Percentiles rank a stretch among this genome's conserved stretches.
Conservation (phyloP, 176 grass and related monocot genomes). For the Tillandsia leiboldiana region DNA sequence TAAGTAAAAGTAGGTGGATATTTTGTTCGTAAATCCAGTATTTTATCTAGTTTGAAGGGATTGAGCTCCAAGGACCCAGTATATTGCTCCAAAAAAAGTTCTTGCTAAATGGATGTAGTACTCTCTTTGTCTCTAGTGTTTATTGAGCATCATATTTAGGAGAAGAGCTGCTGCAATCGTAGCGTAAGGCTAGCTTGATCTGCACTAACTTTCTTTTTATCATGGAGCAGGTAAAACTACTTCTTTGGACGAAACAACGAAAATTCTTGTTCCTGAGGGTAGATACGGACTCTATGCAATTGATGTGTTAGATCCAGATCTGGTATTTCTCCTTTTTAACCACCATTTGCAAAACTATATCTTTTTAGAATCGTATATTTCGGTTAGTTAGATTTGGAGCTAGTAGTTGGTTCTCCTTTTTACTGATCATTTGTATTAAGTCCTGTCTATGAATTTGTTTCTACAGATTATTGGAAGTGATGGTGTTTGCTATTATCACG, state of each 20-base stretch:
- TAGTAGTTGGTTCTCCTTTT: neutral
- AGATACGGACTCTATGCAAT: conserved; percentile 89
- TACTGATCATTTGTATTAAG: neutral
- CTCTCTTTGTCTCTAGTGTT: no score
- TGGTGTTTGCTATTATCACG: conserved; percentile 93
- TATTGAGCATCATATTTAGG: no score
- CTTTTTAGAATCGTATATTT: neutral
- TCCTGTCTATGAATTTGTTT: conserved; percentile 16
- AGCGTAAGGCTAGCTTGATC: neutral
- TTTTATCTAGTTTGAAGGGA: no score
- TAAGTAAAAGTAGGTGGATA: neutral
- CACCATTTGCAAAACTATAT: neutral
- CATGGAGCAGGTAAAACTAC: conserved; percentile 67
- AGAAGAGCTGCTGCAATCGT: no score
- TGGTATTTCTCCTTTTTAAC: conserved; percentile 38
- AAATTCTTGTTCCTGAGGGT: conserved; percentile 70
- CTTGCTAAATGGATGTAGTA: no score
- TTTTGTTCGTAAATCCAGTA: neutral
- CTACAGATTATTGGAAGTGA: conserved; percentile 67
- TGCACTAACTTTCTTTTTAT: conserved; percentile 4
- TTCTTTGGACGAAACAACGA: conserved; percentile 65
- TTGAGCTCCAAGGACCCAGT: no score
- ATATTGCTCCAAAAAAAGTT: no score
- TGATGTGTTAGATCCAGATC: conserved; percentile 70
- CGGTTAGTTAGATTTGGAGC: neutral